Evolutionary conservation across 495 filamentous ascomycete genomes (phyloP), one percentile per base, ranked within the genome.

Genomic region (Daldinia concentrica): DNA sequence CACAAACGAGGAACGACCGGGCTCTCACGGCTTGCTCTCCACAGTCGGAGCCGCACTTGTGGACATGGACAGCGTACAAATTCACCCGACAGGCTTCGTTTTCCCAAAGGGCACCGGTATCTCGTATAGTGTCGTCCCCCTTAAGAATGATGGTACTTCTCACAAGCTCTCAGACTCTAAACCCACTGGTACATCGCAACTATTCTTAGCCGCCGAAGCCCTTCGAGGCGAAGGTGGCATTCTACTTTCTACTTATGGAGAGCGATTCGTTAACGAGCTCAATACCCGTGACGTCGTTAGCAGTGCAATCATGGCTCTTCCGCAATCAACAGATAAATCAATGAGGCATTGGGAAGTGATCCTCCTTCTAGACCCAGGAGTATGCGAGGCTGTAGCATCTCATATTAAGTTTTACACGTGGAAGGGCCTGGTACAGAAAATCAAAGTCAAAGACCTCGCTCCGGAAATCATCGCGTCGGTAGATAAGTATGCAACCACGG

Each of bases 51-150:
- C 86, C 3, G 71, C 73, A 26, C 74, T 88, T 27, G 76, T 88
- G 11, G 88, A 90, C 63, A 89, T 90, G 87, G 84, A 86, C 2
- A 76, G 77, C 60, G 85, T 88, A 12, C 86, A 88, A 74, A 80
- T 88, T 22, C 86, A 89, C 74, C 91, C 91, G 4, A 93, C 91
- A 2, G 90, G 90, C 57, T 88, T 94, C 54, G 84, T 93, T 6
- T 91, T 93, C 75, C 90, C 91, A 22, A 87, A 74, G 6, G 69
- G 74, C 55, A 72, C 78, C 2, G 12, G 37, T 0, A 66, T 73
- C 4, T 67, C 73, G 26, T 27, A 54, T 9, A 24, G 22, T 22
- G 27, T 30, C 26, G 6, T 30, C 12, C 27, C 24, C 15, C 5
- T 7, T 54, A 17, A 17, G 26, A 54, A 15, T 29, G 24, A 27